phyloP scores from a whole-genome alignment of 2,329 filamentous ascomycete genomes.

The Didymellaceae sp. region DNA sequence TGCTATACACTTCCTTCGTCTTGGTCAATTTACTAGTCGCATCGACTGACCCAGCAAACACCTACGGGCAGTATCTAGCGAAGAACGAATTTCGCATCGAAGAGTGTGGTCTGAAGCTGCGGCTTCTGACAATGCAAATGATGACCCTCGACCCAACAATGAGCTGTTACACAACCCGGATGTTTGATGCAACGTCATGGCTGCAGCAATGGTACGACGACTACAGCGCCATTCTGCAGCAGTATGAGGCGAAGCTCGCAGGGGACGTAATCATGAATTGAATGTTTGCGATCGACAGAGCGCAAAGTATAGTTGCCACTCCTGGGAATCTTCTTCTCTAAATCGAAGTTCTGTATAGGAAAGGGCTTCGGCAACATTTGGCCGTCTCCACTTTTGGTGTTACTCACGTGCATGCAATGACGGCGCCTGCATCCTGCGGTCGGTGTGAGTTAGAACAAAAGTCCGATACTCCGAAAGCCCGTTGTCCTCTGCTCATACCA shows the following conservation, averaged over 20 bases:
- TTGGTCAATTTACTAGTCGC: conserved; percentile 33
- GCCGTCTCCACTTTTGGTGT: conserved; percentile 8
- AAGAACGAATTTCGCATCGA: conserved; percentile 30
- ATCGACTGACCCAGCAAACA: conserved; percentile 31
- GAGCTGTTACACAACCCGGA: conserved; percentile 35
- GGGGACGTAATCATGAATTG: conserved; percentile 7
- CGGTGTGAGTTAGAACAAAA: not conserved
- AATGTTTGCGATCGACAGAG: not conserved
- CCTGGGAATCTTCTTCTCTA: not conserved
- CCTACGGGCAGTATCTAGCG: conserved; percentile 29
- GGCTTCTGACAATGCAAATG: conserved; percentile 20
- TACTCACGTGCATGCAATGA: not conserved
- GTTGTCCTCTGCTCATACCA: not conserved
- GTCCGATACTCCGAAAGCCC: conserved; percentile 1
- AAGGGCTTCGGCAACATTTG: conserved; percentile 12
- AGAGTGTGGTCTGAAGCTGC: conserved; percentile 27
- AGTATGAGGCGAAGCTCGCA: conserved; percentile 29
- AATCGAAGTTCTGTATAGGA: not conserved
- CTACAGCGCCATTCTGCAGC: conserved; percentile 29
- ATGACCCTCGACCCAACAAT: conserved; percentile 31
- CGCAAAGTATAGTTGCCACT: not conserved
- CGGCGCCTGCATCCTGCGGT: not conserved
- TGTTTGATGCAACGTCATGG: conserved; percentile 38
- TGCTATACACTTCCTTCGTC: conserved; percentile 34
- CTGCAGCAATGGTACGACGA: conserved; percentile 36